Evolutionary conservation across 148 eudicot species (phyloP), one percentile per base, ranked within the genome.

Genomic region (Cornus florida): DNA sequence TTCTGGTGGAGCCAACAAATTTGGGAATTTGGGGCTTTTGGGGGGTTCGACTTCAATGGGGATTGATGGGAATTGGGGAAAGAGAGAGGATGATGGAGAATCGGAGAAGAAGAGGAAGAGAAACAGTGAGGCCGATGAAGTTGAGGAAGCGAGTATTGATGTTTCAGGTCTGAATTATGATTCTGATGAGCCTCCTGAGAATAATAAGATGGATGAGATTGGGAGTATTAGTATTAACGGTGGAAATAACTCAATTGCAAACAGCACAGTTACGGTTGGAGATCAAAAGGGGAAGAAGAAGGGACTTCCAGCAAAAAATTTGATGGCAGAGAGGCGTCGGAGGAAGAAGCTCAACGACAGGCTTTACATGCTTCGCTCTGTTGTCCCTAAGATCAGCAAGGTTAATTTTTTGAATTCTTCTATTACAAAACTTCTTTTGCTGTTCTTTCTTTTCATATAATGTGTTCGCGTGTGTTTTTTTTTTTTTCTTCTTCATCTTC

Each of bases 331-430:
- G 78, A 84, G 92, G 71, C 84, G 93, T 19, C 38, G 96, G 82
- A 86, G 95, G 78, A 92, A 92, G 90, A 92, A 92, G 89, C 90
- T 92, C 32, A 92, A 92, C 80, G 95, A 92, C 67, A 87, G 95
- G 60, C 90, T 92, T 67, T 92, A 90, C 74, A 84, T 90, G 93
- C 93, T 92, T 69, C 86, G 95, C 67, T 90, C 95, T 68, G 90
- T 92, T 72, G 93, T 92, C 13, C 95, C 95, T 50, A 92, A 88
- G 75, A 92, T 92, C 68, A 92, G 93, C 85, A 92, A 88, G 93
- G 93, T 83, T 70, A 7, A 48, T 11, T 38, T 19, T 38, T 38
- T 83, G 24, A 70, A 50, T 31, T 48, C 24, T n/a, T 2, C 14
- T 74, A 16, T 23, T 24, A 5, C 38, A 35, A 35, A 7, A 6